These are phyloP conservation scores for Knoxdaviesia proteae DNA, from an alignment of 2,329 filamentous ascomycete genomes.

Conservation along the genomic window DNA sequence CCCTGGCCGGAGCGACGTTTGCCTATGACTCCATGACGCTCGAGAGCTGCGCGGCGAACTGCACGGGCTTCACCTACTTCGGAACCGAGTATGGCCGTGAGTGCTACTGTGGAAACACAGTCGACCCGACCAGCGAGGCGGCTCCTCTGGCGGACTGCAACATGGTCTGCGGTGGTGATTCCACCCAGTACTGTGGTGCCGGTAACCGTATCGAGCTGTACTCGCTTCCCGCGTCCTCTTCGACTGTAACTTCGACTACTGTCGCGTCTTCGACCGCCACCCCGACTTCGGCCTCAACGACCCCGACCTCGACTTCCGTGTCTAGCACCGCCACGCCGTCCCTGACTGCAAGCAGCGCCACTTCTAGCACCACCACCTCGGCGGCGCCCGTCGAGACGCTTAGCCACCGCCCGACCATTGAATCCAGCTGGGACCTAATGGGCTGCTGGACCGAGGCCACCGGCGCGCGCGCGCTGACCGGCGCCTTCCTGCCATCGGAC, in stretches of 20 bases:
- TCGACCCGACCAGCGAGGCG: conserved; percentile 11
- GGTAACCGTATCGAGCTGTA: conserved; percentile 22
- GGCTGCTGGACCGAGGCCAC: conserved; percentile 18
- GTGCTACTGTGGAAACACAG: conserved; percentile 27
- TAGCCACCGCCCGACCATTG: conserved; percentile 13
- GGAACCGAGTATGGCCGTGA: conserved; percentile 30
- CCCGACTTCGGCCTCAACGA: no score
- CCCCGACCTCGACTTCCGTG: no score
- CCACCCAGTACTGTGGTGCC: conserved; percentile 20
- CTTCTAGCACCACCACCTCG: conserved; percentile 16
- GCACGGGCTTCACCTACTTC: conserved; percentile 24
- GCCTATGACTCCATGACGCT: conserved; percentile 28
- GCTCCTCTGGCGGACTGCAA: conserved; percentile 14
- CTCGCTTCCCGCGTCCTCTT: conserved; percentile 15
- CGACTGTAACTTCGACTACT: no score
- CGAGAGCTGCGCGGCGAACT: conserved; percentile 24
- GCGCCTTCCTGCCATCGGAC: conserved; percentile 11
- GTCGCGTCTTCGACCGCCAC: no score
- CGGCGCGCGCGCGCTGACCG: conserved; percentile 10
- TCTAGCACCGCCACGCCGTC: no score
- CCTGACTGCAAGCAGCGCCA: no score
- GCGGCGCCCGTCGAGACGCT: conserved; percentile 10
- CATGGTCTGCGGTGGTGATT: conserved; percentile 20
- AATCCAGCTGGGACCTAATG: conserved; percentile 12
- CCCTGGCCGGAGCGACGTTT: conserved; percentile 18